phyloP scores from a whole-genome alignment of 805 yeast genomes.

The Pichia thaimueangensis region DNA sequence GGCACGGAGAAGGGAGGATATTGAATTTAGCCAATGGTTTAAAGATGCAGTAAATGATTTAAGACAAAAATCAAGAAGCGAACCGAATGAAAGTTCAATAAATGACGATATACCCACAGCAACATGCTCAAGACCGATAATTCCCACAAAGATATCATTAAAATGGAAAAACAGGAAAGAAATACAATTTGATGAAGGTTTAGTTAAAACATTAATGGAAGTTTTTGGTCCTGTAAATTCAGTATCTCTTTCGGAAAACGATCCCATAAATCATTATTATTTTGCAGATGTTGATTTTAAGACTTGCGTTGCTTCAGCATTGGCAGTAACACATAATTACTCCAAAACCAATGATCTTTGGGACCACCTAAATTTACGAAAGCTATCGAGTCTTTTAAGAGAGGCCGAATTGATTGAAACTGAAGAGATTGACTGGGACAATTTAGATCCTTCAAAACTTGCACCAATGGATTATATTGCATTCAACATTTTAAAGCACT shows the following conservation, averaged over 20 bases:
- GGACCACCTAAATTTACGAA: slow-evolving; percentile 40
- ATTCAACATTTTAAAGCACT: background rate
- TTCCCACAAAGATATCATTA: slow-evolving; percentile 15
- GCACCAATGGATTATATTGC: slow-evolving; percentile 7
- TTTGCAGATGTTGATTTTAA: slow-evolving; percentile 34
- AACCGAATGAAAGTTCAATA: no score
- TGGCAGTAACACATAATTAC: slow-evolving; percentile 39
- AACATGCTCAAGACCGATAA: no score
- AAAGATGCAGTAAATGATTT: no score
- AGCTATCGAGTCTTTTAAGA: slow-evolving; percentile 42
- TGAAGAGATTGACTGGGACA: background rate
- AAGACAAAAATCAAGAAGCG: no score
- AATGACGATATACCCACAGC: no score
- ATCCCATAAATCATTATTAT: slow-evolving; percentile 27
- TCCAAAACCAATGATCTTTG: slow-evolving; percentile 35
- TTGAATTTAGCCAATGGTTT: slow-evolving; percentile 1
- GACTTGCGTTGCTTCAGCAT: slow-evolving; percentile 23
- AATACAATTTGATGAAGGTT: slow-evolving; percentile 28
- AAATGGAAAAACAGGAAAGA: slow-evolving; percentile 42
- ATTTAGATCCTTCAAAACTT: background rate
- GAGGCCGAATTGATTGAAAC: slow-evolving; percentile 16
- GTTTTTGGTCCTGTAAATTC: slow-evolving; percentile 37
- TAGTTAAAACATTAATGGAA: slow-evolving; percentile 35
- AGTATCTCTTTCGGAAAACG: slow-evolving; percentile 14
- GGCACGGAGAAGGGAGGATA: background rate